Conservation (phyloP, 306 rosid species). For the Lotus japonicus region DNA sequence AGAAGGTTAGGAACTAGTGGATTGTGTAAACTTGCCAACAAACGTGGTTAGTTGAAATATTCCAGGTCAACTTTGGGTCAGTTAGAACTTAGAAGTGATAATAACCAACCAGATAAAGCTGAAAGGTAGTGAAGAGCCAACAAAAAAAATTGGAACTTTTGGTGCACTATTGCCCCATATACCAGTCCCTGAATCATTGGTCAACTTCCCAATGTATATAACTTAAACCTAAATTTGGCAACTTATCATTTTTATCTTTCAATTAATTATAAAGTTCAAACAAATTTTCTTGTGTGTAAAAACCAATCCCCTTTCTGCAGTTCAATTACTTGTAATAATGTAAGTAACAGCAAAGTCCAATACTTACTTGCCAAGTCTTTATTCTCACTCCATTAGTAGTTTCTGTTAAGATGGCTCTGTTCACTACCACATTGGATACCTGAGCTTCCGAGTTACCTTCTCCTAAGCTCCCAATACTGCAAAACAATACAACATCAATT, state of each 20-base stretch:
- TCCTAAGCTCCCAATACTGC: constrained; percentile 90
- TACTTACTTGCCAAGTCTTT: constrained; percentile 84
- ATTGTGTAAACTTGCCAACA: background rate
- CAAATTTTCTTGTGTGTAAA: too few relatives aligned
- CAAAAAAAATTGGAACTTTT: background rate
- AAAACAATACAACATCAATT: background rate
- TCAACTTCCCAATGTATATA: background rate
- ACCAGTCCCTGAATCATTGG: background rate
- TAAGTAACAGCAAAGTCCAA: background rate
- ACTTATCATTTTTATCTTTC: background rate
- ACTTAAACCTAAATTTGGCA: constrained; percentile 10
- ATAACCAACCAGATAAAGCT: background rate
- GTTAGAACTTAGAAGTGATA: background rate
- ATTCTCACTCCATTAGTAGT: constrained; percentile 84
- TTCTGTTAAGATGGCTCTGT: constrained; percentile 46
- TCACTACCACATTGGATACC: constrained; percentile 59
- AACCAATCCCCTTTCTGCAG: too few relatives aligned
- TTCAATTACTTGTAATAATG: background rate
- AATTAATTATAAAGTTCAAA: too few relatives aligned
- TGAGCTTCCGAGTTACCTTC: constrained; percentile 44
- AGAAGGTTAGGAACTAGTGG: constrained; percentile 34
- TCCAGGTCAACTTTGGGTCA: background rate
- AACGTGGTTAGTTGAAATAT: too few relatives aligned
- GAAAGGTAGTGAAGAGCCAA: too few relatives aligned
- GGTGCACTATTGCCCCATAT: background rate